Base-by-base conservation (phyloP, 257 asterid genomes). In the Ilex aquifolium region DNA sequence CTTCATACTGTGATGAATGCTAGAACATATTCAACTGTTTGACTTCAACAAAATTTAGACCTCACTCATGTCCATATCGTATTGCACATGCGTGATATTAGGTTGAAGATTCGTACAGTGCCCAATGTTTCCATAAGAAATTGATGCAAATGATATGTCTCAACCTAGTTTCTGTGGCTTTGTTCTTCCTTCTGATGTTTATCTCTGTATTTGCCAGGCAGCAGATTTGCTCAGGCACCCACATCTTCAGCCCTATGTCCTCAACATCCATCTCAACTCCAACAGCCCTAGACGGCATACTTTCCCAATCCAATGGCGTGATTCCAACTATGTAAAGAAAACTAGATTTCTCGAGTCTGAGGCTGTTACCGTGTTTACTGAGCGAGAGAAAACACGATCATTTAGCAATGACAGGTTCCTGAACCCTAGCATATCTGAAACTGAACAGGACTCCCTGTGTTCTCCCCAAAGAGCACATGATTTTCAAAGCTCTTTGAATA, bases 371-470 rank as follows among this genome's bases (percentile, higher is more conserved):
- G 56, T 61, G 51, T 59, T 51, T 5, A 32, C 59, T 42, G 78
- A 65, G 51, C 72, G 72, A 53, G 94, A 80, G 69, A 83, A 77
- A 71, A 83, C 96, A 77, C 86, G 59, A 7, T 89, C 96, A 4
- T 75, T 72, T 64, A 88, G 95, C 76, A 89, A 83, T 77, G 79
- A 89, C 29, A 76, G 99, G 76, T 96, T 95, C 64, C 71, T 92
- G 82, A 92, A 92, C 76, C 99, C 99, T 61, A 92, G 99, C 65
- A 78, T 92, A 64, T 92, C 94, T 65, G 97, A 89, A 74, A 82
- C 81, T 46, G 96, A 79, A 44, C 57, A 80, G 66, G 80, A 77
- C 40, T 80, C 88, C 60, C 84, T 81, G 2, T 74, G 65, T 65
- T 81, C 85, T 69, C 73, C 88, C 44, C 83, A 68, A 44, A 77